These are phyloP conservation scores for Nasturtium officinale DNA, from an alignment of 345 rosid genomes.

Conservation along the genomic window DNA sequence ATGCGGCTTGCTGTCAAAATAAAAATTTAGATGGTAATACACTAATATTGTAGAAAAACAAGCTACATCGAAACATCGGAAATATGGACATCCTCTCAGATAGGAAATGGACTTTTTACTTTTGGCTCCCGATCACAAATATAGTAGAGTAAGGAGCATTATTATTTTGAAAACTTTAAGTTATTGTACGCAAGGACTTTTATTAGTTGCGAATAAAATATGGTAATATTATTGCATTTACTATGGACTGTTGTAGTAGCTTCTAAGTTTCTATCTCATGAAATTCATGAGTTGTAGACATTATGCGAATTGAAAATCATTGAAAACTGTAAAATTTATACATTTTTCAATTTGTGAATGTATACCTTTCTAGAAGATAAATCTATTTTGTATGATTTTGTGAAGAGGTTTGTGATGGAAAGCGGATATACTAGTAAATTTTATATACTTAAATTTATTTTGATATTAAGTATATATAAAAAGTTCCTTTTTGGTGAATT, in stretches of 20 bases:
- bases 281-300: slow-evolving; percentile 17
- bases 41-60: no score
- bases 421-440: neutral
- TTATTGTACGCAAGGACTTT: neutral
- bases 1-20: no score
- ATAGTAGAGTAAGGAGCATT: neutral
- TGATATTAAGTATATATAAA: neutral
- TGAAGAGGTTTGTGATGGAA: neutral
- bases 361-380: slow-evolving; percentile 4
- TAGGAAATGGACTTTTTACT: neutral
- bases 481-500: neutral
- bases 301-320: slow-evolving; percentile 25
- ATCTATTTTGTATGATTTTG: neutral
- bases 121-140: neutral
- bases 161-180: no score
- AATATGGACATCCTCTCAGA: no score
- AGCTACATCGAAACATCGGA: no score
- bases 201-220: neutral
- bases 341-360: neutral
- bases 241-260: slow-evolving; percentile 30
- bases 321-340: slow-evolving; percentile 1
- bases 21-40: no score
- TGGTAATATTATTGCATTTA: slow-evolving; percentile 13
- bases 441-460: neutral
- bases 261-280: slow-evolving; percentile 26